Conservation (phyloP, 192 early-diverging fungal genomes). For the Rhizophagus prolifer region DNA sequence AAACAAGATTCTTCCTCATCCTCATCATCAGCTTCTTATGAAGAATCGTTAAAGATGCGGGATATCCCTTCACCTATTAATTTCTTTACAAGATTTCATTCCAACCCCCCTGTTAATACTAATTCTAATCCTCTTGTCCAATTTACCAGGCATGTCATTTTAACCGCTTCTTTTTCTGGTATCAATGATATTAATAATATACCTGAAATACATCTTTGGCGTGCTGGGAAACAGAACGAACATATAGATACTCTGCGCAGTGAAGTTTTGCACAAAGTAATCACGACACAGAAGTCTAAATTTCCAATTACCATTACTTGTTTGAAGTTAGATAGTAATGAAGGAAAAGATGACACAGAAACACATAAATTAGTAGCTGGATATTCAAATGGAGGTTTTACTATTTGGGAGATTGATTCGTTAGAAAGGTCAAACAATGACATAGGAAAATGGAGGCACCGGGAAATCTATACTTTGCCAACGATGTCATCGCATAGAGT, state of each 20-base stretch:
- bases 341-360: conserved; percentile 7
- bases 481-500: background rate
- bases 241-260: conserved; percentile 9
- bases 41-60: background rate
- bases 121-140: conserved; percentile 36
- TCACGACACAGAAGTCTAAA: background rate
- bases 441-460: background rate
- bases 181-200: background rate
- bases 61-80: background rate
- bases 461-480: background rate
- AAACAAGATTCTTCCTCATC: background rate
- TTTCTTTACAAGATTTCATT: background rate
- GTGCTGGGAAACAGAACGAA: conserved; percentile 17
- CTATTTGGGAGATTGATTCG: conserved; percentile 33
- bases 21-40: background rate
- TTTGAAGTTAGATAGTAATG: conserved; percentile 30
- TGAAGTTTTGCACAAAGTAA: background rate
- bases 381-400: conserved; percentile 41
- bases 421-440: background rate
- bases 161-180: conserved; percentile 18
- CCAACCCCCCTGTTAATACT: background rate
- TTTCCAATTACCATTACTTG: conserved; percentile 25
- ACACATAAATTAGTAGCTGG: conserved; percentile 35
- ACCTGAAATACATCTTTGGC: conserved; percentile 12
- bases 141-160: conserved; percentile 38